phyloP scores from a whole-genome alignment of 2,329 filamentous ascomycete genomes.

The Stachybotrys elegans region DNA sequence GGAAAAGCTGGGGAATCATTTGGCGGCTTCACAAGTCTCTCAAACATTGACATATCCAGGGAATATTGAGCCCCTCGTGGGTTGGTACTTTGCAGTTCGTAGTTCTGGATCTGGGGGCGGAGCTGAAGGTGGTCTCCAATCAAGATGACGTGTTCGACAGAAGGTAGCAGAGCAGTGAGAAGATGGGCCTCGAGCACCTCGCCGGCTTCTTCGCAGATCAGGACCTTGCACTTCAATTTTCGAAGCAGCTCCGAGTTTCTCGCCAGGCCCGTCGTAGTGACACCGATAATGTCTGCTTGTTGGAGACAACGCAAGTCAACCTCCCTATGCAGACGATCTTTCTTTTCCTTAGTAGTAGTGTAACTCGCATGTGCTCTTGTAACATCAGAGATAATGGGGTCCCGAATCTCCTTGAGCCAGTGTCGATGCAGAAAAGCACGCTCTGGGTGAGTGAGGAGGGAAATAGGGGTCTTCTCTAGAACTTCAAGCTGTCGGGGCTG shows the following conservation, averaged over 20 bases:
- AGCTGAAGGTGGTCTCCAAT: constrained; percentile 62
- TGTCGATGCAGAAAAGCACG: constrained; percentile 3
- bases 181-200: constrained; percentile 63
- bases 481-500: not conserved
- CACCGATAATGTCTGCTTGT: constrained; percentile 45
- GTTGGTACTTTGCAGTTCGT: constrained; percentile 47
- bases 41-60: constrained; percentile 57
- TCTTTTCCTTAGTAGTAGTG: not conserved
- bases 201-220: constrained; percentile 64
- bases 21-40: constrained; percentile 39
- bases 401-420: constrained; percentile 8
- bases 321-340: constrained; percentile 16
- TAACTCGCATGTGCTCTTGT: constrained; percentile 1
- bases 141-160: constrained; percentile 55
- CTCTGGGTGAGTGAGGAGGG: constrained; percentile 7
- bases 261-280: constrained; percentile 57
- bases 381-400: constrained; percentile 9
- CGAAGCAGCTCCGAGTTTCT: constrained; percentile 43
- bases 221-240: constrained; percentile 45
- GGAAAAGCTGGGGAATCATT: constrained; percentile 9
- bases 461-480: not conserved
- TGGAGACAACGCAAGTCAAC: constrained; percentile 31
- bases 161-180: constrained; percentile 53
- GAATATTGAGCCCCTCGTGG: constrained; percentile 41
- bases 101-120: constrained; percentile 52